Base-by-base conservation (phyloP, 2,329 filamentous ascomycete species). In the Proliferodiscus dingleyae region DNA sequence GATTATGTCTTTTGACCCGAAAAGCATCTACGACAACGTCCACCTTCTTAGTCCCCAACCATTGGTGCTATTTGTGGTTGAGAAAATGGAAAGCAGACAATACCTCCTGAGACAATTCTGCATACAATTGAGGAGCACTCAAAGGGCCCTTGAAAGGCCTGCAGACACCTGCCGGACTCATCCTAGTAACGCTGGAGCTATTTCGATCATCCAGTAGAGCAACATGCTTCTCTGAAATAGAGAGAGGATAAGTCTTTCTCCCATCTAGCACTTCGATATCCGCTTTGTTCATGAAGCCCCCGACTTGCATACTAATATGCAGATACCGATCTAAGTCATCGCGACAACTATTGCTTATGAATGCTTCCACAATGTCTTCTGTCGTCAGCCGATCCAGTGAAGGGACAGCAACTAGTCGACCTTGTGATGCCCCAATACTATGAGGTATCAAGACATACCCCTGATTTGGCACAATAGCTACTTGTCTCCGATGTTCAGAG, bases 141-240 rank as follows among this genome's bases (percentile, higher is more conserved):
- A 50, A 9, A 10, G 44, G 43, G 2, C 41, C 30, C 36, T 37
- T 21, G 8, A 24, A 30, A 11, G 22, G 41, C 6, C 48, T 22
- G 24, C 23, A 38, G 18, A 36, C 44, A 2, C 48, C 48, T 15
- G 30, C 11, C 3, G 21, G n/a, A 8, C 26, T 11, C 23, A 8
- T 11, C 18, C 44, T 10, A 18, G 44, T 41, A 4, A 44, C 41
- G 36, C 16, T 41, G 7, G 11, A 29, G 36, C 47, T 37, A 24
- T 50, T 50, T 7, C 48, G 44, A 23, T 50, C 48, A 15, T 50
- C 48, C 9, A 50, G 15, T 19, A 50, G 16, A 4, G 29, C 37
- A 19, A 10, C 43, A 3, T 16, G 32, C 32, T 45, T n/a, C n/a
- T n/a, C n/a, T n/a, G n/a, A n/a, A n/a, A n/a, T n/a, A n/a, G n/a